These are phyloP conservation scores for Escovopsis sp. DNA, from an alignment of 2,329 filamentous ascomycete species.

Conservation along the genomic window DNA sequence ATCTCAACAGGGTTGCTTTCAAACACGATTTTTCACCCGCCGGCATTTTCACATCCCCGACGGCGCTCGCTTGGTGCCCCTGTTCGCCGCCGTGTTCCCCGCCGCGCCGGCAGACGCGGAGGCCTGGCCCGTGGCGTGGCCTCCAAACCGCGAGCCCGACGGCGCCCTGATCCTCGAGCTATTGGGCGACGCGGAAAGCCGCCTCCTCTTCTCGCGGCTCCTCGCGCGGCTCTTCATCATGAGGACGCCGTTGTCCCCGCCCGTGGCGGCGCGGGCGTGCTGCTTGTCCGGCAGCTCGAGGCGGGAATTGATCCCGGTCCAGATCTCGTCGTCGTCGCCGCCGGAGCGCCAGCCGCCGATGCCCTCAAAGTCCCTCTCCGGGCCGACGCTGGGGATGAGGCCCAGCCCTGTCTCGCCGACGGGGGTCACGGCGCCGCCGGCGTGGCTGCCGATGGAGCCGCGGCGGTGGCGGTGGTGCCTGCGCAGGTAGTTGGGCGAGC, in stretches of 20 bases:
- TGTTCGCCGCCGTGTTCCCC: constrained; percentile 7
- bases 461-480: constrained; percentile 21
- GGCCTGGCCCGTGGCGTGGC: constrained; percentile 11
- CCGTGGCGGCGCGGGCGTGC: constrained; percentile 20
- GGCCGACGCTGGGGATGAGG: constrained; percentile 32
- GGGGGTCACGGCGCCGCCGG: constrained; percentile 19
- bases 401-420: constrained; percentile 23
- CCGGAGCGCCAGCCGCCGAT: constrained; percentile 42
- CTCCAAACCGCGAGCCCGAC: constrained; percentile 22
- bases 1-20: neutral
- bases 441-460: constrained; percentile 15
- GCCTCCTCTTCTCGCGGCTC: constrained; percentile 17
- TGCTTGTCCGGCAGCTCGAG: constrained; percentile 32
- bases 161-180: constrained; percentile 35
- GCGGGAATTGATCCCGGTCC: constrained; percentile 38
- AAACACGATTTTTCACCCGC: neutral
- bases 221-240: constrained; percentile 28
- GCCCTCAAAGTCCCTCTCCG: constrained; percentile 44
- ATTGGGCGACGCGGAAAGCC: constrained; percentile 25
- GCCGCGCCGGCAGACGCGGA: too few species aligned
- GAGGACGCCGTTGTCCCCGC: constrained; percentile 26
- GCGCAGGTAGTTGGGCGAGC: constrained; percentile 6
- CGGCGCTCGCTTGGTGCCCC: constrained; percentile 14
- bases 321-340: constrained; percentile 29
- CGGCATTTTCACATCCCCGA: neutral